These are phyloP conservation scores for Debaryomyces coudertii DNA, from an alignment of 1,139 yeast species.

Conservation along the genomic window DNA sequence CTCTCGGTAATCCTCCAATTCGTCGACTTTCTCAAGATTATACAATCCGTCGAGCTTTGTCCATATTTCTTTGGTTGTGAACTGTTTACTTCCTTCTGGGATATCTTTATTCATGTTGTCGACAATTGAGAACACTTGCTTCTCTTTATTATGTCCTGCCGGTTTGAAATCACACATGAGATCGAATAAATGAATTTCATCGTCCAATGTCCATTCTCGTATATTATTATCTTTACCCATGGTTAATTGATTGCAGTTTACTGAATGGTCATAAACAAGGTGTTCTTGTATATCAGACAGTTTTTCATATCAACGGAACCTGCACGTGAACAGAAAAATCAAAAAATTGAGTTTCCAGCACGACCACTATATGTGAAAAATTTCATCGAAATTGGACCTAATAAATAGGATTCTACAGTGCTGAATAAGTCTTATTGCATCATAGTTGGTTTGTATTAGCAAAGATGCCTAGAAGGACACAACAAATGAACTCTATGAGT, in stretches of 20 bases:
- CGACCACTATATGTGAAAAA: conserved; percentile 7
- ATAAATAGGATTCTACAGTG: neutral
- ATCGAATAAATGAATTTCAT: conserved; percentile 66
- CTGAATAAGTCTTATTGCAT: neutral
- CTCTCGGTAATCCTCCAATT: conserved; percentile 40
- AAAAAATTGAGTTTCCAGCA: neutral
- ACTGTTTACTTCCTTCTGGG: conserved; percentile 25
- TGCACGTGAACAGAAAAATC: neutral
- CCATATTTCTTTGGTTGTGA: conserved; percentile 59
- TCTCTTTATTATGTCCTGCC: conserved; percentile 58
- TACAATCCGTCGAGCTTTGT: conserved; percentile 55
- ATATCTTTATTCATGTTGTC: conserved; percentile 49
- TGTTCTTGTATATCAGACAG: neutral
- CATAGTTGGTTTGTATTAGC: neutral
- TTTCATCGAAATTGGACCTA: conserved; percentile 8
- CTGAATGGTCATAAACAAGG: neutral
- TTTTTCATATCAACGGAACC: neutral
- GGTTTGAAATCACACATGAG: conserved; percentile 75
- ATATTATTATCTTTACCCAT: neutral
- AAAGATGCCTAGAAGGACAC: conserved; percentile 65
- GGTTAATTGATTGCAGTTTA: neutral
- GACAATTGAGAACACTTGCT: conserved; percentile 59
- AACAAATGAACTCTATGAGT: conserved; percentile 58
- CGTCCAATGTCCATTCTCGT: conserved; percentile 59
- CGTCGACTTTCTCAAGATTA: conserved; percentile 58